phyloP scores from a whole-genome alignment of 441 rosid species.

The Pelargonium citronellum region DNA sequence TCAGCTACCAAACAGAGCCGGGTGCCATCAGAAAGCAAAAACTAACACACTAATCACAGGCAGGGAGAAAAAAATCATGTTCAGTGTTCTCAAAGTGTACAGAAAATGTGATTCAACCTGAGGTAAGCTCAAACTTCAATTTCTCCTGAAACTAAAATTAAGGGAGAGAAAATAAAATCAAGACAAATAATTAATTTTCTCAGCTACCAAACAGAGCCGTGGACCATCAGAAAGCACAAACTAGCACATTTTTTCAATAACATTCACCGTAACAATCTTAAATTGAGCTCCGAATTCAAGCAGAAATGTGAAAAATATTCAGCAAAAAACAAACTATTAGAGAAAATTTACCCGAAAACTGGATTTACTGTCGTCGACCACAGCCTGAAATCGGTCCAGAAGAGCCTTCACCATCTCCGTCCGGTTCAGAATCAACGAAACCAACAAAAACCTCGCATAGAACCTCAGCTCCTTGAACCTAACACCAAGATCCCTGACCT shows the following conservation, averaged over 20 bases:
- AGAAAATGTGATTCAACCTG: background rate
- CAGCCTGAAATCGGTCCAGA: conserved; percentile 45
- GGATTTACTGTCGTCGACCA: conserved; percentile 63
- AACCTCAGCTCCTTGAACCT: conserved; percentile 78
- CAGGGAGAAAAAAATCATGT: too few species aligned
- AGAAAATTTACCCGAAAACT: conserved; percentile 52
- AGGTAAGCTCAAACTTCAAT: background rate
- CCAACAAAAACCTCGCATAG: conserved; percentile 76
- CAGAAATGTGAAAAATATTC: background rate
- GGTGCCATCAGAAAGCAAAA: too few species aligned
- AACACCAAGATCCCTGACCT: conserved; percentile 55
- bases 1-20: conserved; percentile 1
- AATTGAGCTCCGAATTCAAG: background rate
- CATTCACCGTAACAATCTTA: background rate
- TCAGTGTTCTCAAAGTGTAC: background rate
- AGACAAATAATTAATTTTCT: background rate
- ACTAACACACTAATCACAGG: too few species aligned
- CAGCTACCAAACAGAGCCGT: background rate
- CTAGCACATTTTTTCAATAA: background rate
- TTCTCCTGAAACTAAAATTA: background rate
- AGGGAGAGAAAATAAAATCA: background rate
- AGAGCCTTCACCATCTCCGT: conserved; percentile 53
- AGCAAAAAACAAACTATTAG: too few species aligned
- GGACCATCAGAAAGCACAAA: too few species aligned
- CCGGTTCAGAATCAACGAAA: conserved; percentile 62